Conservation (phyloP, 345 rosid species). For the Syzygium grande region DNA sequence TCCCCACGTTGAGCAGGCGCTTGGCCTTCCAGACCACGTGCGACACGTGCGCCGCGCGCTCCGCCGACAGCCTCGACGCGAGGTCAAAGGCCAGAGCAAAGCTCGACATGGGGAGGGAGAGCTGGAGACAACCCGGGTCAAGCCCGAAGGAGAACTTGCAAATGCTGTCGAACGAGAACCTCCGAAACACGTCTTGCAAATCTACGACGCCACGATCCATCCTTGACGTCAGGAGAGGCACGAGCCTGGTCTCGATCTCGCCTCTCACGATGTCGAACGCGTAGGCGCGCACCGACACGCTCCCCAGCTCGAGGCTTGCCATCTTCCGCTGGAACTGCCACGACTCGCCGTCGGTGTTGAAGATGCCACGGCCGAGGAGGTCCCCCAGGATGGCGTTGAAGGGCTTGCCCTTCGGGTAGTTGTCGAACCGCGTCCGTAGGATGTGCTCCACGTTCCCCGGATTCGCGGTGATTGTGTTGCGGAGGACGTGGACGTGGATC, state of each 20-base stretch:
- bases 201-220: constrained; percentile 10
- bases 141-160: constrained; percentile 58
- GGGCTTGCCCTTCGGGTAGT: constrained; percentile 66
- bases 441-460: constrained; percentile 55
- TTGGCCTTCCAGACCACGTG: constrained; percentile 48
- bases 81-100: constrained; percentile 54
- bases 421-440: constrained; percentile 47
- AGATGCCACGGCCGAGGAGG: constrained; percentile 66
- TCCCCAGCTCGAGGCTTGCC: constrained; percentile 58
- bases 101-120: constrained; percentile 34
- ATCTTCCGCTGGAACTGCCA: constrained; percentile 64
- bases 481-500: constrained; percentile 35
- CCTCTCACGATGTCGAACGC: constrained; percentile 31
- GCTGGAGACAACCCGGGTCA: constrained; percentile 47
- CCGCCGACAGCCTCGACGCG: constrained; percentile 44
- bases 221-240: constrained; percentile 27
- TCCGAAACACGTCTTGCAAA: constrained; percentile 52
- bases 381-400: constrained; percentile 53
- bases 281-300: constrained; percentile 28
- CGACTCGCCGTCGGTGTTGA: constrained; percentile 55
- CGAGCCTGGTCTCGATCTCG: constrained; percentile 33
- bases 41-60: constrained; percentile 34
- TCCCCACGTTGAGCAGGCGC: constrained; percentile 40
- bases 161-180: constrained; percentile 62
- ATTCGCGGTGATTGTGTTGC: constrained; percentile 41